Conservation (phyloP, 305 asterid genomes). For the Coffea humblotiana region DNA sequence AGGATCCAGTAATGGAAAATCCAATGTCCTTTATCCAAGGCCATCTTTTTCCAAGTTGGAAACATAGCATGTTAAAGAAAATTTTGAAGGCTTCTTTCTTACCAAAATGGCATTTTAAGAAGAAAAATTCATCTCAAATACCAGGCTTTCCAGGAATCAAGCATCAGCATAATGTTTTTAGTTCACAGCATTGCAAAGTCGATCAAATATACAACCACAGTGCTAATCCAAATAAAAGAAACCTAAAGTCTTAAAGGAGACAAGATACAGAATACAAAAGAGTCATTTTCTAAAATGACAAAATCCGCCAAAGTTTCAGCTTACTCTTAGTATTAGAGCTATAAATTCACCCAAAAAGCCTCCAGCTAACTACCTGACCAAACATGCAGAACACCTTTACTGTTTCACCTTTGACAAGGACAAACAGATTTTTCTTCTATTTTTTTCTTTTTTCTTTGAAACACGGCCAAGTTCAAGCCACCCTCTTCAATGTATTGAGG, state of each 20-base stretch:
- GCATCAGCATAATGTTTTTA: not conserved
- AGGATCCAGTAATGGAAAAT: not conserved
- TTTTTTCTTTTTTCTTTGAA: not conserved
- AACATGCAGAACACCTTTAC: not conserved
- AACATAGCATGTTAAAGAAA: not conserved
- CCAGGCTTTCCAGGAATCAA: not conserved
- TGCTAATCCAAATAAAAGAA: not conserved
- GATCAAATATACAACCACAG: not conserved
- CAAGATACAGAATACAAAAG: too few relatives aligned
- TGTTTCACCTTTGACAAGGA: not conserved
- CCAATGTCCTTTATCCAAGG: not conserved
- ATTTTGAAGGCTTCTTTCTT: not conserved
- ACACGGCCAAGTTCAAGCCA: not conserved
- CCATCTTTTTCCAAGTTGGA: not conserved
- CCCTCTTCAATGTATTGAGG: not conserved
- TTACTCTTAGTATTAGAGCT: not conserved
- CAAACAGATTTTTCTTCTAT: not conserved
- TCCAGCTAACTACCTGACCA: not conserved
- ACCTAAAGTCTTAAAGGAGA: not conserved
- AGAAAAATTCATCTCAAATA: not conserved
- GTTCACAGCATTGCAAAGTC: not conserved
- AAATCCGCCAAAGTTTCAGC: not conserved
- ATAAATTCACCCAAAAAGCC: not conserved
- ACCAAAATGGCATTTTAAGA: not conserved
- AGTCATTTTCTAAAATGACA: not conserved